Base-by-base conservation (phyloP, 106 monocot genomes). In the Posidonia australis region DNA sequence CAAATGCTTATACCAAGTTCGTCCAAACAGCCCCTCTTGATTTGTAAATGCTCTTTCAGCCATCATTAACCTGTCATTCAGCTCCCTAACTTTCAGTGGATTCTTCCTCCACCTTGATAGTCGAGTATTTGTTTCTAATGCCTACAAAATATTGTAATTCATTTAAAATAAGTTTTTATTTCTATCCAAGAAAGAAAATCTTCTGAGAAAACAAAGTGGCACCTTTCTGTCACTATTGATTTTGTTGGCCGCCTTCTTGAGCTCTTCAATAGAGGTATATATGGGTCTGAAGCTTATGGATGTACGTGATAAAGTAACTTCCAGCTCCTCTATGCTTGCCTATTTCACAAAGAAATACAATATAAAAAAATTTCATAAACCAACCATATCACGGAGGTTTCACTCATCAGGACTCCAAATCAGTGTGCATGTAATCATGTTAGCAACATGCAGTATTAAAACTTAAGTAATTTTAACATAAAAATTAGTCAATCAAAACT, bases 1-100 rank as follows among this genome's bases (percentile, higher is more conserved):
- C 82, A 90, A 36, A 78, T 90, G 85, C 67, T 90, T 90, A 72
- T 77, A 90, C 90, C 89, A 86, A 60, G 65, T 56, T 58, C 78
- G 71, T 58, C 55, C 66, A 62, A 55, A 42, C 14, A 90, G 85
- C 14, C 89, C 90, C 11, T 85, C 89, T 17, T 26, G 21, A 69
- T 82, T 69, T 51, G 70, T 90, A 62, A 90, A 85, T 63, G 89
- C 89, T 46, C 90, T 60, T 28, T 86, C 85, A 2, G 90, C 79
- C 83, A 83, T 82, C 80, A 90, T 85, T 56, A 90, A 52, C 56
- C 82, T 67, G 60, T 86, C 85, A 29, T 90, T 90, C 19, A 90
- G 69, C 62, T 83, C 78, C 43, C 85, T 72, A 29, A 81, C 66
- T 67, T 77, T 72, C 6, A 71, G 21, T 21, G 67, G 65, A 48